Evolutionary conservation across 176 grass and related monocot species (phyloP).

Genomic region (Pontederia crassipes): DNA sequence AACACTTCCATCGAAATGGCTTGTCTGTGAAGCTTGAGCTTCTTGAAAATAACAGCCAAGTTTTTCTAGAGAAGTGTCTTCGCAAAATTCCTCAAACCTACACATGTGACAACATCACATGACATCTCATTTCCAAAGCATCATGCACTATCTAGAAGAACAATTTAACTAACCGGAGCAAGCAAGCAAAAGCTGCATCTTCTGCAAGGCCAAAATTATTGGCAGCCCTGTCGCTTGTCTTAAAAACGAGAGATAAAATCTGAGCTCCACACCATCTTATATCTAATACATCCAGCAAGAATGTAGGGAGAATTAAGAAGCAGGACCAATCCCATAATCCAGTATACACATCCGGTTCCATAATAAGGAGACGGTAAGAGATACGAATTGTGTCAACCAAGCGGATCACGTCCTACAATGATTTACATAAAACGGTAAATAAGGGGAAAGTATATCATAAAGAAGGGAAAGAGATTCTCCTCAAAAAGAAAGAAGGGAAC

Average conservation of each 20-base stretch:
- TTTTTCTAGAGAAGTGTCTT: constrained; percentile 81
- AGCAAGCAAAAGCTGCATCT: constrained; percentile 63
- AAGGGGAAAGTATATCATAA: constrained; percentile 8
- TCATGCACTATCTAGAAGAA: background rate
- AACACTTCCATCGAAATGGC: constrained; percentile 19
- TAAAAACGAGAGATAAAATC: constrained; percentile 62
- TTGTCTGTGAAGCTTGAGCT: constrained; percentile 20
- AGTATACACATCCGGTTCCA: constrained; percentile 62
- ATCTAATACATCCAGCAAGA: constrained; percentile 31
- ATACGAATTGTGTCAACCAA: constrained; percentile 42
- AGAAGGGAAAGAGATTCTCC: background rate
- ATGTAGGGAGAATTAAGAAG: constrained; percentile 45
- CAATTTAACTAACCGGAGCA: constrained; percentile 47
- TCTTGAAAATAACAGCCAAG: constrained; percentile 55
- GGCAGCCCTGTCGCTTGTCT: constrained; percentile 51
- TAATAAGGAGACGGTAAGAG: constrained; percentile 67
- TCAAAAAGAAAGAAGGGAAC: background rate
- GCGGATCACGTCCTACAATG: constrained; percentile 46
- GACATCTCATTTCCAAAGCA: background rate
- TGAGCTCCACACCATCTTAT: constrained; percentile 71
- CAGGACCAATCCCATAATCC: constrained; percentile 89
- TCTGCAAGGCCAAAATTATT: constrained; percentile 58
- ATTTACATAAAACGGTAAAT: constrained; percentile 13
- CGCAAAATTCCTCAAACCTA: constrained; percentile 81
- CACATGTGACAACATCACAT: background rate